Evolutionary conservation across 495 filamentous ascomycete genomes (phyloP).

Genomic region (Terfezia claveryi): DNA sequence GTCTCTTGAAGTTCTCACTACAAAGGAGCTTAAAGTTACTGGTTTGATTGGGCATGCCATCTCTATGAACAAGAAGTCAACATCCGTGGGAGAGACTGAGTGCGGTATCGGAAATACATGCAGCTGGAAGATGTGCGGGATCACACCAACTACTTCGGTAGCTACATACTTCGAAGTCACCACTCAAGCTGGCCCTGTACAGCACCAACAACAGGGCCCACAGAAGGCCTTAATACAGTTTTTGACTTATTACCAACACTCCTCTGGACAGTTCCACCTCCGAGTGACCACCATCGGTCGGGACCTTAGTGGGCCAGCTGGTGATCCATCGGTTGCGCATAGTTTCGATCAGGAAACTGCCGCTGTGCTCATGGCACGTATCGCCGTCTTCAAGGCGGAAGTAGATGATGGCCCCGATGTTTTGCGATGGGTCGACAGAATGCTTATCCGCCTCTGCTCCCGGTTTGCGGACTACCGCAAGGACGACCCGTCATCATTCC

Average conservation of each 20-base stretch:
- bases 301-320: constrained; percentile 78
- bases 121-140: constrained; percentile 99
- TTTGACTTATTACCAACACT: constrained; percentile 96
- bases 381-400: constrained; percentile 97
- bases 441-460: constrained; percentile 93
- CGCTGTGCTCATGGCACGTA: constrained; percentile 92
- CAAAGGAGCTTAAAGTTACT: constrained; percentile 96
- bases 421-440: constrained; percentile 91
- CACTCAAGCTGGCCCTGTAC: constrained; percentile 69
- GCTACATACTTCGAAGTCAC: constrained; percentile 97
- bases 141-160: constrained; percentile 82
- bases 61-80: constrained; percentile 92
- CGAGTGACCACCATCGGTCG: constrained; percentile 85
- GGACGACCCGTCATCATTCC: constrained; percentile 93
- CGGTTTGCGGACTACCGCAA: constrained; percentile 97
- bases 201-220: constrained; percentile 64
- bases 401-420: constrained; percentile 99
- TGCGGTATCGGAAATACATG: constrained; percentile 98
- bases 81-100: constrained; percentile 91
- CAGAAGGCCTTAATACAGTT: constrained; percentile 97
- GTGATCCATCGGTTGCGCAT: constrained; percentile 91
- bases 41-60: constrained; percentile 94
- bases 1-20: constrained; percentile 85
- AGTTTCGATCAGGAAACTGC: constrained; percentile 98
- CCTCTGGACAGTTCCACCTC: constrained; percentile 86